A percentile compares a stretch with the other conserved stretches of the same genome.
Conservation (phyloP, 148 eudicot genomes). For the Vaccinium corymbosum region DNA sequence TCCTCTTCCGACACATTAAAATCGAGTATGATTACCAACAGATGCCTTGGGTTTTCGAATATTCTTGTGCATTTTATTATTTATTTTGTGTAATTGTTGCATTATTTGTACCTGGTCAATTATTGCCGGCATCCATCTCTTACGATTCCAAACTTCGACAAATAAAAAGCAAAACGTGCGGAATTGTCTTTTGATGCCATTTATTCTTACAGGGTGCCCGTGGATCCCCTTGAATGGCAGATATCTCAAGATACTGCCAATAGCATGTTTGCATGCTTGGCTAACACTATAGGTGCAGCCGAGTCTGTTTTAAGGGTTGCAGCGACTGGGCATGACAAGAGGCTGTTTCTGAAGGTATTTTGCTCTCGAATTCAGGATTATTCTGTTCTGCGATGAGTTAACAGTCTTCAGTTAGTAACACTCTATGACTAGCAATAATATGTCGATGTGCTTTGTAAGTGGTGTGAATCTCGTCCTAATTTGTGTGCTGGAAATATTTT, state of each 20-base stretch:
- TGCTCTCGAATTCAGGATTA: not conserved
- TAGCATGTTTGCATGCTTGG: conserved; percentile 70
- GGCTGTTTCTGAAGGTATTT: conserved; percentile 73
- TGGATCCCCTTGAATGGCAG: conserved; percentile 98
- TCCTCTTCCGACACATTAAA: conserved; percentile 89
- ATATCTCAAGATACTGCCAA: conserved; percentile 86
- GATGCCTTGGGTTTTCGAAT: not conserved
- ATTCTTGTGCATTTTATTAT: not conserved
- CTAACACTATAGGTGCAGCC: conserved; percentile 94
- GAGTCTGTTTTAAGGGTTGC: conserved; percentile 97
- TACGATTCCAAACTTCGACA: not conserved
- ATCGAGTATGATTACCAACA: conserved; percentile 22
- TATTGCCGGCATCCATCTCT: not conserved
- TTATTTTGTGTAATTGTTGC: not conserved
- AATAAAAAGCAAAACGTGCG: not conserved
- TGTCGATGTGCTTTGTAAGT: not conserved
- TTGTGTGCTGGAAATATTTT: not conserved
- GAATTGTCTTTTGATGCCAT: not conserved
- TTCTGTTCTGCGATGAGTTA: not conserved
- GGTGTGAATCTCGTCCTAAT: too few species aligned
- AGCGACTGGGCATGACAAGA: conserved; percentile 94
- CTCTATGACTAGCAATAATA: not conserved
- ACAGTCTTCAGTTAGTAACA: not conserved
- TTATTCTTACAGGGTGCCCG: conserved; percentile 57
- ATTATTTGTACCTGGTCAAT: not conserved